phyloP scores from a whole-genome alignment of 495 filamentous ascomycete species.

The Lepraria neglecta region DNA sequence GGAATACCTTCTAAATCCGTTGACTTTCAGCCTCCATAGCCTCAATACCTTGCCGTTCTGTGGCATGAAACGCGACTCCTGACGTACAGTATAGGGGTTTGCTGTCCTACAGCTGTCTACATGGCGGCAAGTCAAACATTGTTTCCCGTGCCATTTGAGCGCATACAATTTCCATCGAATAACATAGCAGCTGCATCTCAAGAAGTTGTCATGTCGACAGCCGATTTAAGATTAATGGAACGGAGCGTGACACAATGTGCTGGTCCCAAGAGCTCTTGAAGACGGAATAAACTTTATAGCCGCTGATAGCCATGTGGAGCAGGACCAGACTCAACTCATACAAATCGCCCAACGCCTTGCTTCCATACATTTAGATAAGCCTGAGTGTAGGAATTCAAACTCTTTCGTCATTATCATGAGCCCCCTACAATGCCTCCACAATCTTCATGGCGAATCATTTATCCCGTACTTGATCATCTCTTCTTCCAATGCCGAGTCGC shows the following conservation, averaged over 20 bases:
- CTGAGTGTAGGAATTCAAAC: too few species aligned
- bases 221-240: background rate
- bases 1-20: too few species aligned
- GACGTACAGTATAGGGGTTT: constrained; percentile 8
- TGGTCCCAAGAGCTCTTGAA: background rate
- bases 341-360: too few species aligned
- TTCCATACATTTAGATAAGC: too few species aligned
- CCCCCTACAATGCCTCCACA: too few species aligned
- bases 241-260: background rate
- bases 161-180: background rate
- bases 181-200: background rate
- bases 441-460: constrained; percentile 10
- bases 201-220: constrained; percentile 1
- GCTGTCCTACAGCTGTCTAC: background rate
- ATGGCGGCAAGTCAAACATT: constrained; percentile 3
- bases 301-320: background rate
- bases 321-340: background rate
- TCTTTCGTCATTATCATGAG: too few species aligned
- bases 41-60: background rate
- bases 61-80: background rate
- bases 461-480: constrained; percentile 25
- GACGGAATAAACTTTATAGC: background rate
- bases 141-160: background rate
- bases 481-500: constrained; percentile 10
- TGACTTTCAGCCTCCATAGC: background rate